phyloP scores from a whole-genome alignment of 2,329 filamentous ascomycete genomes.

The Aspergillus sojae region DNA sequence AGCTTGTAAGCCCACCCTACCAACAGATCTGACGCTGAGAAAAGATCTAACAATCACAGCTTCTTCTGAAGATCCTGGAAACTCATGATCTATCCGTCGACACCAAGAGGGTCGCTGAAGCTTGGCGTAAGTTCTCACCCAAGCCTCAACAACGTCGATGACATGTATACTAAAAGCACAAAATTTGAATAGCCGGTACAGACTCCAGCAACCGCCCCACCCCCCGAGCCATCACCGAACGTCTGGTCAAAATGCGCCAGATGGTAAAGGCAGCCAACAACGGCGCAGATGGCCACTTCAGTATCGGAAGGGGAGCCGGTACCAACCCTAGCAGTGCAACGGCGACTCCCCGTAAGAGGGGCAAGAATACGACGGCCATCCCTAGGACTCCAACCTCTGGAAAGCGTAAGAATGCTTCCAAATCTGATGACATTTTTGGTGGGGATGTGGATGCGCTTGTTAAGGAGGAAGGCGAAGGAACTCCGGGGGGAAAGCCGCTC shows the following conservation, averaged over 20 bases:
- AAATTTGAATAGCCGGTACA: not conserved
- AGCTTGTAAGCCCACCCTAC: slow-evolving; percentile 30
- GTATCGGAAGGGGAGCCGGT: slow-evolving; percentile 17
- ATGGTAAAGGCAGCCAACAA: slow-evolving; percentile 14
- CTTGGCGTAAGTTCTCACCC: slow-evolving; percentile 41
- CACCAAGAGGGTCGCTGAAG: slow-evolving; percentile 34
- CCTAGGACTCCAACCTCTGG: slow-evolving; percentile 17
- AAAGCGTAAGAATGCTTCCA: slow-evolving; percentile 22
- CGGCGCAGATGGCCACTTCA: slow-evolving; percentile 19
- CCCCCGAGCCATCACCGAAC: slow-evolving; percentile 44
- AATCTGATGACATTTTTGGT: not conserved
- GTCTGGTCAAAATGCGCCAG: slow-evolving; percentile 39
- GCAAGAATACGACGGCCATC: slow-evolving; percentile 7
- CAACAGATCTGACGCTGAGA: not conserved
- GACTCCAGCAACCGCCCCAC: slow-evolving; percentile 33
- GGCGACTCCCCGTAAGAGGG: slow-evolving; percentile 19
- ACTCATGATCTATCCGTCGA: slow-evolving; percentile 41
- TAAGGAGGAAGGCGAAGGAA: slow-evolving; percentile 15
- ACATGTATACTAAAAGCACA: not conserved
- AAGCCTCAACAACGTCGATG: not conserved
- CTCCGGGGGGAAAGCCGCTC: slow-evolving; percentile 7
- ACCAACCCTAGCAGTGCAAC: slow-evolving; percentile 2
- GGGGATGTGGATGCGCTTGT: slow-evolving; percentile 6
- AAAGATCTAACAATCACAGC: slow-evolving; percentile 24
- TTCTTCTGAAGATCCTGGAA: slow-evolving; percentile 45